Evolutionary conservation across 164 flowering plant species (phyloP), one percentile per base, ranked within the genome.

Genomic region (Tetracentron sinense): DNA sequence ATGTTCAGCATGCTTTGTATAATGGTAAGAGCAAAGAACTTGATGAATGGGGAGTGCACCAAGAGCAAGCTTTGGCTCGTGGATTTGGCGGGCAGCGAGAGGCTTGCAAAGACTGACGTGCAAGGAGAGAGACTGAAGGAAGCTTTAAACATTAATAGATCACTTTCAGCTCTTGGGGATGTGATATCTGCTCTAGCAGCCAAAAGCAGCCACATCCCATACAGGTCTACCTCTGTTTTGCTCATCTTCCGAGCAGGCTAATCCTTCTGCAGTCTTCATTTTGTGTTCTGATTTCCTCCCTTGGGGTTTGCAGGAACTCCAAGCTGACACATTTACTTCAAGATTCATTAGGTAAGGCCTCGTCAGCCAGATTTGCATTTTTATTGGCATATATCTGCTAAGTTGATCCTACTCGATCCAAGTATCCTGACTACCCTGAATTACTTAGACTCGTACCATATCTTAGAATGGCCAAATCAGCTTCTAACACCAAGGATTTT

Each of bases 51-150:
- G 3, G 97, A 87, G 56, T 79, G 86, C 78, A 89, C 92, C 31
- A 89, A 81, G 72, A 91, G 97, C 85, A 91, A 87, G 78, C 96
- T 91, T 68, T 91, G 96, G 96, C 87, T 91, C 57, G 92, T 91
- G 25, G 97, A 89, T 71, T 80, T 89, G 75, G 97, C 97, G 0
- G 96, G 97, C 31, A 91, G 96, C 66, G 97, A 91, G 80, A 82
- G 97, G 74, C 84, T 91, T 56, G 88, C 84, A 52, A 88, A 87
- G 75, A 88, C 96, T 48, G 97, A 91, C 30, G 90, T 73, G 29
- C 93, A 88, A 65, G 97, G 97, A 22, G 97, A 89, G 29, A 75
- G 92, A 27, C 91, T 91, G 2, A 91, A 91, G 72, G 97, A 91
- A 82, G 96, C 97, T 67, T 91, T 88, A 70, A 84, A 81, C 53